Evolutionary conservation across 257 asterid genomes (phyloP), one percentile per base, ranked within the genome.

Genomic region (Scutellaria galericulata): DNA sequence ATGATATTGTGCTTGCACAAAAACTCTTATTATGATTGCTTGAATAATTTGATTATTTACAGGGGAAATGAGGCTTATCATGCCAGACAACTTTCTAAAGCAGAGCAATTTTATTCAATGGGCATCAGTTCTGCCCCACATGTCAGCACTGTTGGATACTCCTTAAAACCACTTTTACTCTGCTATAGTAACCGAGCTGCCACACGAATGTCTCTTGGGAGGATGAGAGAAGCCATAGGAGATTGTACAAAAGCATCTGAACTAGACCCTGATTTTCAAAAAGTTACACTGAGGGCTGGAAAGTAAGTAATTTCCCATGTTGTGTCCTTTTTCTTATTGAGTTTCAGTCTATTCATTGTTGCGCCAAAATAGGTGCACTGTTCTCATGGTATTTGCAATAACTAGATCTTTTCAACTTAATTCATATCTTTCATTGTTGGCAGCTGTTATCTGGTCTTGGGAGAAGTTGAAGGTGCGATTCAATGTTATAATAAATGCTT

Each of bases 171-270:
- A 54, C 86, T 88, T 66, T 72, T 88, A 75, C 84, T 95, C 61
- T 95, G 98, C 87, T 95, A 95, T 78, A 88, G 98, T 87, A 95
- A 95, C 71, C 95, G 98, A 53, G 99, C 99, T 70, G 99, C 99
- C 50, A 84, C 98, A 10, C 93, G 93, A 68, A 90, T 94, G 97
- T 83, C 89, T 46, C 90, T 91, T 76, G 86, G 86, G 72, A 87
- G 97, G 83, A 79, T 91, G 84, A 83, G 95, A 72, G 98, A 91
- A 80, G 99, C 99, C 67, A 78, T 94, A 81, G 85, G 71, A 56
- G 99, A 94, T 75, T 94, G 99, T 84, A 77, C 75, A 78, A 81
- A 65, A 72, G 99, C 97, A 60, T 83, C 88, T 78, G 84, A 83
- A 46, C 70, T 90, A 48, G 96, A 95, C 44, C 86, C 97, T n/a